These are phyloP conservation scores for Fusarium anthophilum DNA, from an alignment of 2,329 filamentous ascomycete genomes.

Conservation along the genomic window DNA sequence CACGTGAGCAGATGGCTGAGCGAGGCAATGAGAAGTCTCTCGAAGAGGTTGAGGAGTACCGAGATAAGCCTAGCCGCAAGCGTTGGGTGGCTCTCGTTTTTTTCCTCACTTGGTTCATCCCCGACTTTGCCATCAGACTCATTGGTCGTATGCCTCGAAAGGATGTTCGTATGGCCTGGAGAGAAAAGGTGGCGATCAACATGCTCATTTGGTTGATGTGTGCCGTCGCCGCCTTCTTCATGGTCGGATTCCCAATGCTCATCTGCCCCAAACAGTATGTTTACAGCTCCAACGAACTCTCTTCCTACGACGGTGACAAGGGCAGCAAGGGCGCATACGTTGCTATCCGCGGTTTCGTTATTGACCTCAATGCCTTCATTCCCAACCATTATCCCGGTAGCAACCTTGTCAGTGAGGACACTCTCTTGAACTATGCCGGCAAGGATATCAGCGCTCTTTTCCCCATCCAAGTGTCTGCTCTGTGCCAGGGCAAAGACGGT, in stretches of 20 bases:
- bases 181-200: slow-evolving; percentile 98
- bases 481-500: slow-evolving; percentile 82
- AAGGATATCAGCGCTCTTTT: slow-evolving; percentile 89
- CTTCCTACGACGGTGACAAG: slow-evolving; percentile 76
- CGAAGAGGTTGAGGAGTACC: slow-evolving; percentile 87
- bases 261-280: slow-evolving; percentile 94
- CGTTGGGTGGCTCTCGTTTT: slow-evolving; percentile 90
- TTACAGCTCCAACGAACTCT: slow-evolving; percentile 80
- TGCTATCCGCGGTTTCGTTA: slow-evolving; percentile 88
- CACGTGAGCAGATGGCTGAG: slow-evolving; percentile 92
- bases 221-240: slow-evolving; percentile 82
- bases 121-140: slow-evolving; percentile 81
- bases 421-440: slow-evolving; percentile 83
- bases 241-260: slow-evolving; percentile 84
- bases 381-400: slow-evolving; percentile 77
- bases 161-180: slow-evolving; percentile 92
- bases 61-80: slow-evolving; percentile 81
- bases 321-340: slow-evolving; percentile 70
- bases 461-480: slow-evolving; percentile 90
- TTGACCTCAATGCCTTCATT: slow-evolving; percentile 77
- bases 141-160: slow-evolving; percentile 89
- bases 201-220: slow-evolving; percentile 94
- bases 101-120: slow-evolving; percentile 84
- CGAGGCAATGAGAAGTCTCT: slow-evolving; percentile 92
- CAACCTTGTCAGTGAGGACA: slow-evolving; percentile 62